A percentile compares a stretch with the other conserved stretches of the same genome.
phyloP scores from a whole-genome alignment of 768 basidiomycete genomes.

The Cystobasidiopsis lactophilus region DNA sequence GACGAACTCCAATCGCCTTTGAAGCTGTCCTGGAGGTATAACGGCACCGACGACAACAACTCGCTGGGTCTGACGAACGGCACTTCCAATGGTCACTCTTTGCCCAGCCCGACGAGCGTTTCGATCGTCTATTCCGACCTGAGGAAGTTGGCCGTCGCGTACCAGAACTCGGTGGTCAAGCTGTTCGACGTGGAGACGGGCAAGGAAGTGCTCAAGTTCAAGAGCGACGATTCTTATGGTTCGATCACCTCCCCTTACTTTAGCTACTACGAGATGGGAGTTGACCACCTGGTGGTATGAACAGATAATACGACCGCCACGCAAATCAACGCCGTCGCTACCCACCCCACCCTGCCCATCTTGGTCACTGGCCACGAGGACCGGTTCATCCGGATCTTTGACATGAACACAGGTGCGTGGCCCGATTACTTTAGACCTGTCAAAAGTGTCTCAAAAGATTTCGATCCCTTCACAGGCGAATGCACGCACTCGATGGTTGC shows the following conservation, averaged over 20 bases:
- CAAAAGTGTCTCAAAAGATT: not conserved
- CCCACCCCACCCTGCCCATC: constrained; percentile 72
- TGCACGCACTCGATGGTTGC: constrained; percentile 76
- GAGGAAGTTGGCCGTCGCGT: constrained; percentile 74
- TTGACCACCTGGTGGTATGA: not conserved
- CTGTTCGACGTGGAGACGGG: constrained; percentile 79
- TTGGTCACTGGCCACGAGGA: constrained; percentile 84
- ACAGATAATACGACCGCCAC: constrained; percentile 51
- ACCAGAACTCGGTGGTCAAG: constrained; percentile 68
- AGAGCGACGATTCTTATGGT: constrained; percentile 31
- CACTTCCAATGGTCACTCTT: not conserved
- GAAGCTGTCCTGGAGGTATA: constrained; percentile 54
- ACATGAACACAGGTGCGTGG: constrained; percentile 49
- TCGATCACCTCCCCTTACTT: constrained; percentile 35
- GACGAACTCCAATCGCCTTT: constrained; percentile 21
- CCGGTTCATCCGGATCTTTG: constrained; percentile 74
- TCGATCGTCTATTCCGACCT: constrained; percentile 61
- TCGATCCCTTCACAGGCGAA: constrained; percentile 34
- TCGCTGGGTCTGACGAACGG: not conserved
- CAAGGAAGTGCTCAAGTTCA: constrained; percentile 39
- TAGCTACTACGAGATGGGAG: not conserved
- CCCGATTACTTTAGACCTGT: not conserved
- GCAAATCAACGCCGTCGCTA: constrained; percentile 65
- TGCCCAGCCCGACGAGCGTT: constrained; percentile 51
- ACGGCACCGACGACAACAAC: constrained; percentile 32